These are phyloP conservation scores for Phytopythium litorale DNA, from an alignment of 352 stramenopile genomes.

Conservation along the genomic window DNA sequence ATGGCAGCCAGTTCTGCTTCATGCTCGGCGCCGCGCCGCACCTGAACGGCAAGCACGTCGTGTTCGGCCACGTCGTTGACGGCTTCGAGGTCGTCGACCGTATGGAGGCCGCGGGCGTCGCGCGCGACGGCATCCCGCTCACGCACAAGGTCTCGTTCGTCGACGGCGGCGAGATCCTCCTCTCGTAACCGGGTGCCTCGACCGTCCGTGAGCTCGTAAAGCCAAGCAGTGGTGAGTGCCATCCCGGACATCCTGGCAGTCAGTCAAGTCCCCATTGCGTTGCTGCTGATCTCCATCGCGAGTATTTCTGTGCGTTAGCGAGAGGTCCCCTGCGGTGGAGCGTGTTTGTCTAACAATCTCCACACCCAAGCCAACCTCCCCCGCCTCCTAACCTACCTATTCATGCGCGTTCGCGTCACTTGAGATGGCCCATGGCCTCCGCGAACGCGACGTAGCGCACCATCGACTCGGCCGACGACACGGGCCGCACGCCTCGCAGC, in stretches of 20 bases:
- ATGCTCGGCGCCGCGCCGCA: conserved; percentile 78
- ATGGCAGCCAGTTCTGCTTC: conserved; percentile 99
- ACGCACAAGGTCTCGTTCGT: conserved; percentile 74
- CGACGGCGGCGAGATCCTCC: conserved; percentile 70
- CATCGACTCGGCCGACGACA: conserved; percentile 55
- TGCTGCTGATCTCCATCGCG: background rate
- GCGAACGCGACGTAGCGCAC: conserved; percentile 59
- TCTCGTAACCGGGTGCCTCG: background rate
- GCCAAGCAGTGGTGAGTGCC: no score
- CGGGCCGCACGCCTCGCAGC: conserved; percentile 40
- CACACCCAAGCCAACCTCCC: background rate
- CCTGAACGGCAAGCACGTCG: conserved; percentile 80
- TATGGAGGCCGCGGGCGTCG: conserved; percentile 72
- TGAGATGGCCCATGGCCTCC: conserved; percentile 46
- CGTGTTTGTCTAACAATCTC: background rate
- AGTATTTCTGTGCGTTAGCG: background rate
- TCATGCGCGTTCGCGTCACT: conserved; percentile 10
- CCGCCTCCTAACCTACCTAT: background rate
- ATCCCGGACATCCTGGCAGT: background rate
- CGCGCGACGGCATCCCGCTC: conserved; percentile 53
- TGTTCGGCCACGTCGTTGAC: conserved; percentile 85
- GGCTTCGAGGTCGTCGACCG: conserved; percentile 80
- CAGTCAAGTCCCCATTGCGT: background rate
- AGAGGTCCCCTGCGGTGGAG: background rate
- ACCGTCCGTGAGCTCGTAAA: no score